A percentile compares a stretch with the other conserved stretches of the same genome.
Evolutionary conservation across 441 rosid genomes (phyloP).

Genomic region (Adansonia madagascariensis): DNA sequence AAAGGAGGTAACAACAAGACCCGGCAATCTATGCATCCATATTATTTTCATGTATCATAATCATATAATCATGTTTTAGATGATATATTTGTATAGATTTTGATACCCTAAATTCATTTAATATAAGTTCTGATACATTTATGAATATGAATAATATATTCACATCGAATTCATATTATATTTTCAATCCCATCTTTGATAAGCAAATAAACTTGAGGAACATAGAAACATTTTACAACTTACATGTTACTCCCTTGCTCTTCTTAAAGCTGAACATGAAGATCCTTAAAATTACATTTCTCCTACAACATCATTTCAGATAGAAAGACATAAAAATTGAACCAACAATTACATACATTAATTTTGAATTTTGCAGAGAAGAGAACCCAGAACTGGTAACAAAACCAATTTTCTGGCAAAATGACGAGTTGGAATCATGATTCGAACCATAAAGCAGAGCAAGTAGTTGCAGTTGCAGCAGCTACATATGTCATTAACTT

Average conservation of each 20-base stretch:
- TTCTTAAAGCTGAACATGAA: neutral
- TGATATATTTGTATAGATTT: no score
- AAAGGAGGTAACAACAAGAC: slow-evolving; percentile 50
- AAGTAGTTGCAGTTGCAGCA: slow-evolving; percentile 73
- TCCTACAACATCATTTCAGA: neutral
- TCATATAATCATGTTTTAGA: no score
- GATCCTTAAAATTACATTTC: neutral
- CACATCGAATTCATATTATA: no score
- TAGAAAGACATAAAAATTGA: neutral
- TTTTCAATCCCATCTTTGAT: neutral
- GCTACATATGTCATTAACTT: slow-evolving; percentile 62
- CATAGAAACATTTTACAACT: no score
- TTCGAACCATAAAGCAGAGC: slow-evolving; percentile 41
- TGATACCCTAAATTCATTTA: no score
- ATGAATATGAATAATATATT: no score
- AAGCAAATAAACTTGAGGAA: neutral
- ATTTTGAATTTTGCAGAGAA: slow-evolving; percentile 52
- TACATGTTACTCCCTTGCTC: neutral
- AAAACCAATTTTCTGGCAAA: slow-evolving; percentile 50
- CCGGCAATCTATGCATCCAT: no score
- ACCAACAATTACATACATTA: neutral
- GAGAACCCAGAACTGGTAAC: slow-evolving; percentile 58
- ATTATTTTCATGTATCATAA: no score
- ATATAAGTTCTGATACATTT: no score
- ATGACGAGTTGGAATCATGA: slow-evolving; percentile 54